Evolutionary conservation across 306 rosid genomes (phyloP), one percentile per base, ranked within the genome.

Genomic region (Leucaena leucocephala): DNA sequence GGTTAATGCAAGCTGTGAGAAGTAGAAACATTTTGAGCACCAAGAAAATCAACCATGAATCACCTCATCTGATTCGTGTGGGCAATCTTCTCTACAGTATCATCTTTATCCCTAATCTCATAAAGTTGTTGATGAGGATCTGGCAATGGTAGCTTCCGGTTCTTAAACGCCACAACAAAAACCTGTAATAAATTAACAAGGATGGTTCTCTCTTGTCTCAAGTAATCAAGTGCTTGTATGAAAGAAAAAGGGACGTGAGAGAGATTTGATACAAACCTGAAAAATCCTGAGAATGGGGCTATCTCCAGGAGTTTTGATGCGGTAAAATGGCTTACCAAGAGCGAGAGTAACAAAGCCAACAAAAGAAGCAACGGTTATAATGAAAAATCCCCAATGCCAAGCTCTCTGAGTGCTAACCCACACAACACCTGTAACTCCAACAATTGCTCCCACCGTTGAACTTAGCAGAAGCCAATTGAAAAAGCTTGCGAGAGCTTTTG

Each of bases 31-130:
- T 17, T 38, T 49, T 59, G 54, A 78, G 64, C 48, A 78, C 61
- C 65, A 57, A 50, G 39, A 61, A 55, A 55, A 1, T 83, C 66
- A 94, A 79, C 52, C 61, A 57, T 35, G 27, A 61, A 1, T 83
- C 70, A 94, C 97, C 97, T 89, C 84, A 94, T 84, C 67, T 94
- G 94, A n/a, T 86, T 79, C 55, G 98, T 90, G 54, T 88, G 97
- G 72, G 91, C 63, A 61, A 94, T 81, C 79, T 87, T 87, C 44
- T 86, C 92, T 13, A 72, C 49, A 11, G 74, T 55, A 50, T 48
- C 62, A 46, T 82, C 92, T 38, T 88, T 86, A n/a, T 87, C 86
- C 36, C 59, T 81, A 9, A 76, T 85, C 85, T 94, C 97, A 77
- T 90, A 87, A 54, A 94, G 84, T 75, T 92, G 84, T 46, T 71